Evolutionary conservation across 345 rosid species (phyloP).

Genomic region (Hirschfeldia incana): DNA sequence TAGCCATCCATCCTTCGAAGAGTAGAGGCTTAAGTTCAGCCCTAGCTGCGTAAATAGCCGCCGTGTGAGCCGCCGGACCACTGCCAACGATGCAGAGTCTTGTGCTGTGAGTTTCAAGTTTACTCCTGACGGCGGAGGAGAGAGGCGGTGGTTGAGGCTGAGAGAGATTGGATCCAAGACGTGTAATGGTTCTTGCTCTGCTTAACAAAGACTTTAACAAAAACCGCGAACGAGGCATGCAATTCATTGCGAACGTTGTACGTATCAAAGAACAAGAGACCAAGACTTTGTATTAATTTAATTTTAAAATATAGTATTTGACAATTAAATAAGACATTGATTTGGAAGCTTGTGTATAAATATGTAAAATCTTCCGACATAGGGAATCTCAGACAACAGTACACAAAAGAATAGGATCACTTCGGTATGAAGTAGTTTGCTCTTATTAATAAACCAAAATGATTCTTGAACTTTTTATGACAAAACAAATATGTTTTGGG

Average conservation of each 20-base stretch:
- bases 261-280: background rate
- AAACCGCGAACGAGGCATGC: conserved; percentile 12
- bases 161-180: conserved; percentile 33
- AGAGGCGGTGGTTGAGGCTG: conserved; percentile 17
- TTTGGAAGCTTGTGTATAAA: background rate
- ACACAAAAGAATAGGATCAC: conserved; percentile 25
- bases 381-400: background rate
- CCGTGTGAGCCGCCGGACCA: conserved; percentile 98
- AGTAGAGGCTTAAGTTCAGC: conserved; percentile 90
- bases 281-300: background rate
- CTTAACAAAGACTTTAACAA: conserved; percentile 14
- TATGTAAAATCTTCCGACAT: background rate
- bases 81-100: conserved; percentile 89
- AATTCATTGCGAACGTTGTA: conserved; percentile 2
- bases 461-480: background rate
- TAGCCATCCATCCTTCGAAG: conserved; percentile 99
- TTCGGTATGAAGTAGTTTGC: background rate
- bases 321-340: no score
- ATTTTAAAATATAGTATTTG: background rate
- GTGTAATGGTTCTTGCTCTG: conserved; percentile 45
- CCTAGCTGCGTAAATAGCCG: conserved; percentile 89
- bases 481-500: background rate
- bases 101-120: conserved; percentile 44
- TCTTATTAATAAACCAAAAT: conserved; percentile 1
- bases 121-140: conserved; percentile 53